A percentile compares a stretch with the other conserved stretches of the same genome.
These are phyloP conservation scores for Sordariomycetes sp. DNA, from an alignment of 2,329 filamentous ascomycete species.

Conservation along the genomic window DNA sequence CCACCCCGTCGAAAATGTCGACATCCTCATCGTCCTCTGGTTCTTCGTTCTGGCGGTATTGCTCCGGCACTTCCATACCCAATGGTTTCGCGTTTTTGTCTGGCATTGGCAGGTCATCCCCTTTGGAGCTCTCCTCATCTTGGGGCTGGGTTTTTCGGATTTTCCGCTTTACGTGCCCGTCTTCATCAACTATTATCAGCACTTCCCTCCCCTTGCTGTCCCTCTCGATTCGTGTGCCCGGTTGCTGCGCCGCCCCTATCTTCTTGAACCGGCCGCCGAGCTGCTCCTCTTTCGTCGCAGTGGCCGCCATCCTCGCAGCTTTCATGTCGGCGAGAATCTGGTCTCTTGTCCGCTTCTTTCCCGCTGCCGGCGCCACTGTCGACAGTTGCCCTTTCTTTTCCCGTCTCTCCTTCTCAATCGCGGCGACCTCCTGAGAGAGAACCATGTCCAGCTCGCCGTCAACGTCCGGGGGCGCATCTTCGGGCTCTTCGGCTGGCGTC, in stretches of 20 bases:
- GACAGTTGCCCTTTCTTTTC: constrained; percentile 50
- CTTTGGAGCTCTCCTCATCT: constrained; percentile 19
- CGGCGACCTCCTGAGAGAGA: constrained; percentile 41
- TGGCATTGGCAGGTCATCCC: constrained; percentile 37
- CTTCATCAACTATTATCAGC: constrained; percentile 54
- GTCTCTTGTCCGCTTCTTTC: constrained; percentile 52
- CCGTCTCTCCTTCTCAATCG: constrained; percentile 37
- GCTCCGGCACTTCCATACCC: constrained; percentile 56
- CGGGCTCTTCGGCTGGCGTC: constrained; percentile 9
- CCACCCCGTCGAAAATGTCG: constrained; percentile 56
- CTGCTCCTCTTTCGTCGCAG: constrained; percentile 29
- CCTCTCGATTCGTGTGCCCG: constrained; percentile 47
- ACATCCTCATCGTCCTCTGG: constrained; percentile 44
- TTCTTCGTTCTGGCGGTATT: constrained; percentile 35
- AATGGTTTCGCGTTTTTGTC: constrained; percentile 46
- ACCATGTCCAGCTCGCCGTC: constrained; percentile 58
- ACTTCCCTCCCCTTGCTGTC: constrained; percentile 53
- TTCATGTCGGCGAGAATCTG: constrained; percentile 60
- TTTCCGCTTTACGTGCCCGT: constrained; percentile 56
- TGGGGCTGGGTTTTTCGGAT: constrained; percentile 40
- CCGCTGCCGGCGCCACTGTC: constrained; percentile 36
- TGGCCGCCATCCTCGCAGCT: constrained; percentile 42
- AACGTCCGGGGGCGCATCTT: constrained; percentile 25
- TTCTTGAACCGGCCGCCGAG: constrained; percentile 54
- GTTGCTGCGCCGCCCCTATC: constrained; percentile 43